phyloP scores from a whole-genome alignment of 2,329 filamentous ascomycete species.

The Penicillium sclerotigenum region DNA sequence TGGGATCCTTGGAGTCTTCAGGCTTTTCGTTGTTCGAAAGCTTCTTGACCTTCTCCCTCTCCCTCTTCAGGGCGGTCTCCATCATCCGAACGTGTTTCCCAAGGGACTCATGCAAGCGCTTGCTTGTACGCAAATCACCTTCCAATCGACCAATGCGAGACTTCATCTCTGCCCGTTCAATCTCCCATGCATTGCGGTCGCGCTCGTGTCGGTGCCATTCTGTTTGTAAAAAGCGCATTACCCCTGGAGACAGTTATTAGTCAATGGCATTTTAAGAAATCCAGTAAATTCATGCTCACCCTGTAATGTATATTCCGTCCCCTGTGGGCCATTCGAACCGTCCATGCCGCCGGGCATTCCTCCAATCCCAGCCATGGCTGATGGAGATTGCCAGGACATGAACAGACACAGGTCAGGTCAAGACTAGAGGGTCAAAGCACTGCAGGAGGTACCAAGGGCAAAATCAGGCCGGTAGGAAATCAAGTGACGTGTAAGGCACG shows the following conservation, averaged over 20 bases:
- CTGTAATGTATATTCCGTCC: conserved; percentile 70
- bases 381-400: conserved; percentile 71
- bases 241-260: conserved; percentile 55
- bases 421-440: not conserved
- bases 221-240: conserved; percentile 98
- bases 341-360: conserved; percentile 49
- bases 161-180: conserved; percentile 98
- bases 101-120: conserved; percentile 82
- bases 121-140: conserved; percentile 80
- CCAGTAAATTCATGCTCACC: conserved; percentile 46
- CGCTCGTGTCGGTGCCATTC: conserved; percentile 99
- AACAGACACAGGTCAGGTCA: conserved; percentile 17
- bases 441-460: not conserved
- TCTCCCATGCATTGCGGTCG: conserved; percentile 97
- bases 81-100: conserved; percentile 88
- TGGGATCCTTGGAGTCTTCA: conserved; percentile 45
- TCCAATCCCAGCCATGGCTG: conserved; percentile 58
- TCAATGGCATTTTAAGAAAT: not conserved
- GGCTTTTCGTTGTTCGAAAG: conserved; percentile 52
- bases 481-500: conserved; percentile 5
- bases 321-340: conserved; percentile 50
- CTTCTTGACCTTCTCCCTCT: conserved; percentile 66
- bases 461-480: not conserved
- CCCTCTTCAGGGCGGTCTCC: conserved; percentile 81
- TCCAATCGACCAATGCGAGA: conserved; percentile 92